A percentile compares a stretch with the other conserved stretches of the same genome.
phyloP scores from a whole-genome alignment of 176 grass and related monocot genomes.

The Oryza longistaminata region DNA sequence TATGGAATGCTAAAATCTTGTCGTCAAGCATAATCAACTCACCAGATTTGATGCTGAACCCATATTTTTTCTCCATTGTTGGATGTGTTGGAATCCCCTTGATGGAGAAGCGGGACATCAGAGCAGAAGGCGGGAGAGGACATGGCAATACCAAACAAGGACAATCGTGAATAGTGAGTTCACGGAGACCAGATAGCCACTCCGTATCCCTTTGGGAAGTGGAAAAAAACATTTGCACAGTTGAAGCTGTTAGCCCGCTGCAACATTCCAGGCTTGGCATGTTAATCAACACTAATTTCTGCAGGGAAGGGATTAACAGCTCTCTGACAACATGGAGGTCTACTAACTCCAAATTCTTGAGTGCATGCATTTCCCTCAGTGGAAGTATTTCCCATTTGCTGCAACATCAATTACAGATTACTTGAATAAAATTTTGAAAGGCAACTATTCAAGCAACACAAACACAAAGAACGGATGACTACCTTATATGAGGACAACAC shows the following conservation, averaged over 20 bases:
- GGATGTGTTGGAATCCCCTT: neutral
- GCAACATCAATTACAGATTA: neutral
- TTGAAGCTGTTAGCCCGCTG: neutral
- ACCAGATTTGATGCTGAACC: neutral
- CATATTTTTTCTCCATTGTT: neutral
- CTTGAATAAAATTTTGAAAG: no score
- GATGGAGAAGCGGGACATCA: neutral
- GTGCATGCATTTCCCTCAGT: slow-evolving; percentile 3
- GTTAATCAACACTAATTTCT: slow-evolving; percentile 33
- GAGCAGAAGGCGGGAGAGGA: slow-evolving; percentile 18
- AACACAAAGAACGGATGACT: neutral
- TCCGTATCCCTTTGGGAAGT: neutral
- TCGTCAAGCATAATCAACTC: slow-evolving; percentile 5
- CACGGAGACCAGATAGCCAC: neutral
- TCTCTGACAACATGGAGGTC: neutral
- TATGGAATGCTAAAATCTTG: slow-evolving; percentile 1
- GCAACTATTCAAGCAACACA: neutral
- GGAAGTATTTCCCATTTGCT: slow-evolving; percentile 22
- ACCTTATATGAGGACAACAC: slow-evolving; percentile 26
- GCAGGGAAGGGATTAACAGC: slow-evolving; percentile 14
- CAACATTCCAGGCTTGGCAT: slow-evolving; percentile 37
- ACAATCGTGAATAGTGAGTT: slow-evolving; percentile 19
- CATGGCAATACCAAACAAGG: neutral
- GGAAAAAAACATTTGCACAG: neutral
- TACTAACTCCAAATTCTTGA: slow-evolving; percentile 37